Conservation (phyloP, 2,329 filamentous ascomycete species). For the Xylariales sp. region DNA sequence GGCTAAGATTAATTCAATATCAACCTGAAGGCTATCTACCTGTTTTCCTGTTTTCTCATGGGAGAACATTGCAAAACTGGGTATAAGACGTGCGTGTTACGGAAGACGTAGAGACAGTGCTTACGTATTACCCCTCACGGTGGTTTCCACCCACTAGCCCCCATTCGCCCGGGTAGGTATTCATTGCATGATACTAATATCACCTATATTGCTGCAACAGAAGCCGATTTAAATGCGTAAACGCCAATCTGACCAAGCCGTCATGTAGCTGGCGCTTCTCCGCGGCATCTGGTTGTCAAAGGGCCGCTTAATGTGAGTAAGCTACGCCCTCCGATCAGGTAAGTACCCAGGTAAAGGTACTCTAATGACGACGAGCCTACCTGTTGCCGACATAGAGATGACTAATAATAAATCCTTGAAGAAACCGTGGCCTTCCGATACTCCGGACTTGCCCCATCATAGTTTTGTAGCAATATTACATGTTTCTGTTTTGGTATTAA, state of each 20-base stretch:
- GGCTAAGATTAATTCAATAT: neutral
- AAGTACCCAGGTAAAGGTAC: too few species aligned
- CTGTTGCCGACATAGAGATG: neutral
- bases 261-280: neutral
- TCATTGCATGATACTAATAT: too few species aligned
- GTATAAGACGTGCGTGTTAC: too few species aligned
- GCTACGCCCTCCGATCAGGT: constrained; percentile 4
- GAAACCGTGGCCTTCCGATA: neutral
- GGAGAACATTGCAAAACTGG: too few species aligned
- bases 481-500: neutral
- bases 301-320: neutral
- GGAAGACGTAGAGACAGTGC: too few species aligned
- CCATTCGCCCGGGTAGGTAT: too few species aligned
- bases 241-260: neutral
- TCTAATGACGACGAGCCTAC: neutral
- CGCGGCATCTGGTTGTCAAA: constrained; percentile 22
- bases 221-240: neutral
- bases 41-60: too few species aligned
- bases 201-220: too few species aligned
- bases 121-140: too few species aligned
- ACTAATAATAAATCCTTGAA: neutral
- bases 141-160: too few species aligned
- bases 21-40: neutral
- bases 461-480: neutral
- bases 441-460: constrained; percentile 2